Evolutionary conservation across 495 filamentous ascomycete genomes (phyloP).

Genomic region (Trichoderma erinaceum): DNA sequence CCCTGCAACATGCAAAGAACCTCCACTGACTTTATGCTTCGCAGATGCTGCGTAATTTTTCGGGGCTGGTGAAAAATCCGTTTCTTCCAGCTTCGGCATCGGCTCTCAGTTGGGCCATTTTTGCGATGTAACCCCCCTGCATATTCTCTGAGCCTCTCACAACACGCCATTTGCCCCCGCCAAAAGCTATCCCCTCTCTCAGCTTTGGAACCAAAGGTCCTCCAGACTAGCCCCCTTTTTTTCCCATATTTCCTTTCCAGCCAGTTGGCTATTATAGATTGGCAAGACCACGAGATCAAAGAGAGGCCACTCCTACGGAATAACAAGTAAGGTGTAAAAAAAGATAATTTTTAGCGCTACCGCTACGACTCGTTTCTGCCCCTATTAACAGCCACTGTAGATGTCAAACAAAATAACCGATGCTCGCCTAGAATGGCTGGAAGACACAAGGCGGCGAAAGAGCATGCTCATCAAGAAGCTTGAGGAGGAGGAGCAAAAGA

Average conservation of each 20-base stretch:
- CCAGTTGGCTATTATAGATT: neutral
- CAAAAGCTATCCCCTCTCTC: neutral
- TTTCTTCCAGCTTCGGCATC: neutral
- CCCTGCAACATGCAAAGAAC: neutral
- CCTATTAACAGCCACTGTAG: neutral
- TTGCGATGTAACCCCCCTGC: neutral
- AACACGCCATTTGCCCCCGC: neutral
- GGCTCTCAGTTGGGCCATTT: neutral
- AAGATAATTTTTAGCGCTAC: neutral
- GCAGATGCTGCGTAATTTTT: neutral
- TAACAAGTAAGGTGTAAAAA: neutral
- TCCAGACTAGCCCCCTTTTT: neutral
- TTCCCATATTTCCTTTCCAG: neutral
- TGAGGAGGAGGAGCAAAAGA: conserved; percentile 5
- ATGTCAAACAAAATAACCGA: conserved; percentile 11
- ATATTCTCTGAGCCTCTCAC: neutral
- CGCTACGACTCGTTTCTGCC: neutral
- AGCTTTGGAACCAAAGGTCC: neutral
- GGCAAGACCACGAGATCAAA: neutral
- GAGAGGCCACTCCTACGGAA: neutral
- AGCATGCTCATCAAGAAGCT: conserved; percentile 5
- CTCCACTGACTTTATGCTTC: neutral
- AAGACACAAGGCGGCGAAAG: conserved; percentile 1
- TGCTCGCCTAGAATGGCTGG: conserved; percentile 8
- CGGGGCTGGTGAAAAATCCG: neutral